Base-by-base conservation (phyloP, 257 asterid genomes). In the Solanum chilense region DNA sequence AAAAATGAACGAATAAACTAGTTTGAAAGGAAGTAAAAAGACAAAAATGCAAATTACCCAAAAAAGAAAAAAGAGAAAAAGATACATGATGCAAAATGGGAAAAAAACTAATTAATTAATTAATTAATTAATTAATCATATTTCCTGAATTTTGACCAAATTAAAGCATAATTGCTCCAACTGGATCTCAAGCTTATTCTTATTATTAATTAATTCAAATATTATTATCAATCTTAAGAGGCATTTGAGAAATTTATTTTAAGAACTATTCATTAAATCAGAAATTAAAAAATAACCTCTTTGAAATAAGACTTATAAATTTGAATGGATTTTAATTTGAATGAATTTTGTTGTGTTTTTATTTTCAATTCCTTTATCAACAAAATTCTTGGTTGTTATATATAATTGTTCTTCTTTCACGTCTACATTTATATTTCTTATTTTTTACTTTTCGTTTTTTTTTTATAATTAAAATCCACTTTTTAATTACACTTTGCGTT, bases 391-490 rank as follows among this genome's bases (percentile, higher is more conserved):
- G 35, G 35, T 33, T 33, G 35, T 33, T 6, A 37, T 74, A 23
- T 23, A n/a, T 66, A 64, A 1, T 12, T 16, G n/a, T 20, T 33
- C 20, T 18, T 71, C 9, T 18, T 33, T 16, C 25, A 16, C 33
- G 7, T 4, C 3, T 70, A 71, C 3, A 9, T 70, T 71, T 70
- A 8, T 33, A 27, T 74, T 21, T 74, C 49, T 37, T 37, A 27
- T 2, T 37, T 37, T 20, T 3, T 35, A 5, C 18, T 7, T 10
- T 9, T 58, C 3, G 6, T 1, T 37, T 20, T 70, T 6, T 74
- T 20, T 33, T 2, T 2, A 31, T 31, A 3, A 37, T 21, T 39
- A 3, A n/a, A 21, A 11, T 3, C 0, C 11, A 0, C 39, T 29
- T 12, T 73, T 39, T 39, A 23, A 5, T 74, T 39, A 12, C 0